phyloP scores from a whole-genome alignment of 345 rosid genomes.

The Crucihimalaya himalaica region DNA sequence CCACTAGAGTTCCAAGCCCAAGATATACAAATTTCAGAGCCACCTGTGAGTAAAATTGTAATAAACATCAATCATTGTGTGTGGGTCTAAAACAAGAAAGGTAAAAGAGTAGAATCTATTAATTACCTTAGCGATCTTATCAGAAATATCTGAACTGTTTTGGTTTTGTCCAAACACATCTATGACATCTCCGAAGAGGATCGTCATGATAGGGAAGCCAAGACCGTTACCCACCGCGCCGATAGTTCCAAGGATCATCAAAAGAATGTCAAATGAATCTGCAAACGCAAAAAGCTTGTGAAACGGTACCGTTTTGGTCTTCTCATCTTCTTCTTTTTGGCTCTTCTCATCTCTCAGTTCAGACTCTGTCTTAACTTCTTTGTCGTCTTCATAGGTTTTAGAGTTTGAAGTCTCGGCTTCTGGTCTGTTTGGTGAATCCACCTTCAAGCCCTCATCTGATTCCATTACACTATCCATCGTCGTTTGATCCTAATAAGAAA shows the following conservation, averaged over 20 bases:
- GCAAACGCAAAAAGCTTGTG: slow-evolving; percentile 71
- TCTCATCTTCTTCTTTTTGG: slow-evolving; percentile 31
- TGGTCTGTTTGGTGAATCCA: slow-evolving; percentile 12
- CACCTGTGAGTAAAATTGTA: slow-evolving; percentile 41
- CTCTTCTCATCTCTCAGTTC: slow-evolving; percentile 3
- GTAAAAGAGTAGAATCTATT: not conserved
- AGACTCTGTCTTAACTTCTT: slow-evolving; percentile 17
- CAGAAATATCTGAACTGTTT: slow-evolving; percentile 41
- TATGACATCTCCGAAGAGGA: slow-evolving; percentile 53
- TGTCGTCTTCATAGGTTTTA: slow-evolving; percentile 3
- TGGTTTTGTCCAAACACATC: slow-evolving; percentile 53
- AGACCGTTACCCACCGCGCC: slow-evolving; percentile 61
- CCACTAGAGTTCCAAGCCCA: slow-evolving; percentile 53
- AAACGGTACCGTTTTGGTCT: slow-evolving; percentile 37
- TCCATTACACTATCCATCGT: slow-evolving; percentile 22
- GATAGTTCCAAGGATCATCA: slow-evolving; percentile 64
- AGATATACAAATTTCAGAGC: slow-evolving; percentile 63
- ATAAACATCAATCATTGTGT: not conserved
- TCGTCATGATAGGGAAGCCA: slow-evolving; percentile 65
- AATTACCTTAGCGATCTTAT: slow-evolving; percentile 50
- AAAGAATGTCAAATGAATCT: slow-evolving; percentile 49
- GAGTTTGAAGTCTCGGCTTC: slow-evolving; percentile 29
- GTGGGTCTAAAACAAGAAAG: not conserved
- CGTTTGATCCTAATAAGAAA: slow-evolving; percentile 1
- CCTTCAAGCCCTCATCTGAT: slow-evolving; percentile 5